Base-by-base conservation (phyloP, 1,139 yeast genomes). In the Debaryomyces udenii region DNA sequence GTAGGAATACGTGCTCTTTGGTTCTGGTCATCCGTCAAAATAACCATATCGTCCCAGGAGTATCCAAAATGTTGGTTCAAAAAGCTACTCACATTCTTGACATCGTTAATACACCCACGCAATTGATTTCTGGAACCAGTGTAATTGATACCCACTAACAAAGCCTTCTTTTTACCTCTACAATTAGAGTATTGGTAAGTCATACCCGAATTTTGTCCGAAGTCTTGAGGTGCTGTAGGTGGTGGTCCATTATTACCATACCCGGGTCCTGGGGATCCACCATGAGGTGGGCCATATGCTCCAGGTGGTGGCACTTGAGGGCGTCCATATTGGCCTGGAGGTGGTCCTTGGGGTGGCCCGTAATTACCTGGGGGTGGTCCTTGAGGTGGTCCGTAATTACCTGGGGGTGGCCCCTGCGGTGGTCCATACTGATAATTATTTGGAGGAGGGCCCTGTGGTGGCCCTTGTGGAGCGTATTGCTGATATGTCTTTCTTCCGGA, bases 91-190 rank as follows among this genome's bases (percentile, higher is more conserved):
- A 84, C 81, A 59, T 81, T 83, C 51, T 76, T 71, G 27, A 80
- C 87, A 62, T 86, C 94, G 56, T 91, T 91, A 61, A 91, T 86
- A 63, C 97, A 90, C 1, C 98, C 98, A 41, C 84, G 70, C 46
- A 91, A 70, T 49, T 76, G 82, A 59, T 81, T 84, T 37, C 65
- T 67, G n/a, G 85, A 64, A 9, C 96, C 95, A 52, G 82, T 73
- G 64, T 91, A 91, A 66, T 91, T 91, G 64, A 89, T 86, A 7
- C 98, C 98, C 41, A 91, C 75, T 43, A 90, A 64, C 44, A 91
- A 64, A 1, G 97, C 98, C 68, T 90, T 91, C 50, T 84, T 80
- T 37, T 70, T 69, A 14, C 96, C 96, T 1, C 78, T 64, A 70
- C 93, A 86, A 61, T 80, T 80, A 28, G 96, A 87, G 66, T 86